These are phyloP conservation scores for Trebouxia sp. DNA, from an alignment of 139 green algal genomes.

Conservation along the genomic window DNA sequence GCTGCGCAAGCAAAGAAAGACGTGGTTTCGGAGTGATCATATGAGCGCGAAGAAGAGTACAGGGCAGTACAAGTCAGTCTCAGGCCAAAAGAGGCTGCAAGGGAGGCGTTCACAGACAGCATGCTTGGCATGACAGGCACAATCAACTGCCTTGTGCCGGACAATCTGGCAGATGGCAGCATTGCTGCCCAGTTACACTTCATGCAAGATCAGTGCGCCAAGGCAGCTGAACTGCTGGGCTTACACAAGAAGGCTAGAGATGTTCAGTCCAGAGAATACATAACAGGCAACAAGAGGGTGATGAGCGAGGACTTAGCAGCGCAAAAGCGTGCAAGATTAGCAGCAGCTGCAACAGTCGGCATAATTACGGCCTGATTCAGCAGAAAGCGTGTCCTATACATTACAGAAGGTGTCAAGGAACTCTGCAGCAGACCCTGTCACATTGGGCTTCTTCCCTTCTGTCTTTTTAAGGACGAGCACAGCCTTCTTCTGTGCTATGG, in stretches of 20 bases:
- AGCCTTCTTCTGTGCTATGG: neutral
- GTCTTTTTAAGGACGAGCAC: neutral
- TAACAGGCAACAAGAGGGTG: slow-evolving; percentile 17
- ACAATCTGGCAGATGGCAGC: slow-evolving; percentile 9
- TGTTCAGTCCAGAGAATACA: slow-evolving; percentile 12
- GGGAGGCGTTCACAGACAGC: slow-evolving; percentile 23
- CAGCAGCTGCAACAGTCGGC: neutral
- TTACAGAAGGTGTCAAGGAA: neutral
- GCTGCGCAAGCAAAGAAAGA: no score
- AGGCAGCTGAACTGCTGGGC: slow-evolving; percentile 18
- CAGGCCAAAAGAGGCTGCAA: neutral
- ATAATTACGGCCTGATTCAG: no score
- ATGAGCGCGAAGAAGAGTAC: no score
- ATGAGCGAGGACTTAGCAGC: slow-evolving; percentile 4
- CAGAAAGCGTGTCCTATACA: neutral
- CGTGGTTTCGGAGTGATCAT: no score
- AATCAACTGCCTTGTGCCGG: slow-evolving; percentile 1
- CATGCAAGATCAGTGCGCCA: slow-evolving; percentile 14
- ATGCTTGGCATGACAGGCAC: slow-evolving; percentile 16
- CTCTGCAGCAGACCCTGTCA: neutral
- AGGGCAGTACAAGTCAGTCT: neutral
- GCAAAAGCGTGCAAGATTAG: neutral
- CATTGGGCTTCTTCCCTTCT: neutral
- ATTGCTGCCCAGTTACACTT: neutral
- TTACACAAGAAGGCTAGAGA: slow-evolving; percentile 22